These are phyloP conservation scores for Tylopilus felleus DNA, from an alignment of 768 basidiomycete genomes.

Conservation along the genomic window DNA sequence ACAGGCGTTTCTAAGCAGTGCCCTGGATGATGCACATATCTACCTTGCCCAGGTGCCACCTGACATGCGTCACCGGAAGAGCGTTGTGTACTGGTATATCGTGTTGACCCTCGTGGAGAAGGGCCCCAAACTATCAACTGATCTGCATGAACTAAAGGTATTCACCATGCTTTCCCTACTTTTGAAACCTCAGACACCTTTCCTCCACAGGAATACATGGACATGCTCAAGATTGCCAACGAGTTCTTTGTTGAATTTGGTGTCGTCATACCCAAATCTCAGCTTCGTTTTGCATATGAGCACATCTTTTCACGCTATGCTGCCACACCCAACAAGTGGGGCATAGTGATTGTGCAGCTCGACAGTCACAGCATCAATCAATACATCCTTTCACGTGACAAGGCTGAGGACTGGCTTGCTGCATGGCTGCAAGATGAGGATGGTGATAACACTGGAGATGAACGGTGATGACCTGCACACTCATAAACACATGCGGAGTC, in stretches of 20 bases:
- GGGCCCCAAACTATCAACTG: slow-evolving; percentile 44
- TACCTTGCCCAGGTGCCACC: slow-evolving; percentile 56
- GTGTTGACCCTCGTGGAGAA: slow-evolving; percentile 48
- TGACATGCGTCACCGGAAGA: slow-evolving; percentile 57
- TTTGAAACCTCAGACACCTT: background rate
- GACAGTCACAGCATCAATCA: slow-evolving; percentile 27
- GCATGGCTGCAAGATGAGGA: slow-evolving; percentile 48
- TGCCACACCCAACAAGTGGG: slow-evolving; percentile 46
- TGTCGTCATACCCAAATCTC: slow-evolving; percentile 44
- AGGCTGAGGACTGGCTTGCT: slow-evolving; percentile 52
- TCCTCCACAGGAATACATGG: slow-evolving; percentile 31
- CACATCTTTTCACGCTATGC: slow-evolving; percentile 46
- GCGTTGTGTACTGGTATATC: slow-evolving; percentile 56
- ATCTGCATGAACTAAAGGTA: slow-evolving; percentile 52
- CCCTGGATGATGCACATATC: slow-evolving; percentile 54
- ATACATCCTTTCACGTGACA: slow-evolving; percentile 32
- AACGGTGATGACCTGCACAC: no score
- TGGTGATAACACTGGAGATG: no score
- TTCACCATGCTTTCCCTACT: background rate
- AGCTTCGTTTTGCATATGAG: slow-evolving; percentile 49
- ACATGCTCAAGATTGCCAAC: slow-evolving; percentile 47
- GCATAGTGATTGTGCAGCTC: slow-evolving; percentile 37
- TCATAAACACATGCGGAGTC: no score
- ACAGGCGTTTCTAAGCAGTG: slow-evolving; percentile 57
- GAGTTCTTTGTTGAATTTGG: slow-evolving; percentile 48